Evolutionary conservation across 129 eudicot species (phyloP), one percentile per base, ranked within the genome.

Genomic region (Erigeron canadensis): DNA sequence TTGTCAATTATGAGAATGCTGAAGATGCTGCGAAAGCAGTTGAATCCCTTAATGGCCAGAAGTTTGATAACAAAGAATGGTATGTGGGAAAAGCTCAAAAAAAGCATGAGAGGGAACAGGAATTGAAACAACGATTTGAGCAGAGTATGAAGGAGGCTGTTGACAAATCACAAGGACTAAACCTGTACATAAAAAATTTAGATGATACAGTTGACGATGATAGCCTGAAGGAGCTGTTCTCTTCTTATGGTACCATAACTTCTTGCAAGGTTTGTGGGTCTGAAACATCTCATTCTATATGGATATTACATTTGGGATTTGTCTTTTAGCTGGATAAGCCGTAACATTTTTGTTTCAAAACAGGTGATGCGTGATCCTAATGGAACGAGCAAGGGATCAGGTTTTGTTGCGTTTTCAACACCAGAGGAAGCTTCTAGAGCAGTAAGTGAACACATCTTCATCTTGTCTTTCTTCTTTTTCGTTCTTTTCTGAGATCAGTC

Each of bases 341-440:
- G 28, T 5, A 23, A 50, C 54, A 47, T 56, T 22, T 54, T 47
- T 18, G 42, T 34, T 57, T 7, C 45, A 67, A n/a, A 18, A 67
- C 73, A 90, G 97, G 88, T 90, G 46, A 90, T 90, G 91, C 86
- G 87, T 65, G 91, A 87, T 70, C 84, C 89, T 16, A 83, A 63
- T 79, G 95, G 95, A 23, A 70, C 75, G 23, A 87, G 95, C 72
- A 85, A 75, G 65, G 95, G 97, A 53, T 85, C 95, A 0, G 97
- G 89, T n/a, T 90, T 90, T 77, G 95, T 90, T 80, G 87, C 97
- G 8, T 90, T 87, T 82, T 85, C 95, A 8, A 79, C 83, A 39
- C 68, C 91, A 16, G 95, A 90, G 58, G 97, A 90, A 66, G 95
- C 97, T 70, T 81, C 91, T 48, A 82, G 86, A 83, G 97, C 95